Evolutionary conservation across 192 early-diverging fungal genomes (phyloP).

Genomic region (Podila verticillata): DNA sequence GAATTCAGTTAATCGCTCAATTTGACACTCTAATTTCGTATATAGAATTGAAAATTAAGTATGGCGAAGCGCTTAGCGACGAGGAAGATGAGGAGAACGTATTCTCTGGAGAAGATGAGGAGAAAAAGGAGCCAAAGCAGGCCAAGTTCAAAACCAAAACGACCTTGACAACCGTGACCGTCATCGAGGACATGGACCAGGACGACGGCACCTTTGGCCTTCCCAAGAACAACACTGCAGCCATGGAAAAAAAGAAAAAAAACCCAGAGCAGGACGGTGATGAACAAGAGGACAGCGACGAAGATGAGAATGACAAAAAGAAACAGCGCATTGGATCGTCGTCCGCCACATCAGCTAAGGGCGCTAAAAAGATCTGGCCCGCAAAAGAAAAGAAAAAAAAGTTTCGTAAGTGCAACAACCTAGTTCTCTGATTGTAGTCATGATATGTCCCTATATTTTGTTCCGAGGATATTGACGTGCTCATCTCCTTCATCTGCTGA

Average conservation of each 20-base stretch:
- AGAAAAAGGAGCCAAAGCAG: conserved; percentile 55
- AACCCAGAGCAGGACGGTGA: conserved; percentile 9
- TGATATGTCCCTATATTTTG: not conserved
- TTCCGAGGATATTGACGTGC: no score
- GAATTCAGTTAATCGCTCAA: not conserved
- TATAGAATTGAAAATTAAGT: conserved; percentile 49
- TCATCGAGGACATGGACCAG: conserved; percentile 74
- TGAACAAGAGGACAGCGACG: conserved; percentile 15
- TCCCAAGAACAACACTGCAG: conserved; percentile 27
- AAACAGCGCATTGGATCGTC: conserved; percentile 35
- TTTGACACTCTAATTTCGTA: not conserved
- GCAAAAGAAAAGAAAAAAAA: conserved; percentile 48
- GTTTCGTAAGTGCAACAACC: conserved; percentile 33
- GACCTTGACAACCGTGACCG: conserved; percentile 76
- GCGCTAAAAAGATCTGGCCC: conserved; percentile 18
- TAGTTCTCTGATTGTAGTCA: not conserved
- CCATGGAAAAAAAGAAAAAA: conserved; percentile 24
- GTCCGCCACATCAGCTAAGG: conserved; percentile 31
- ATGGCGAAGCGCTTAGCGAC: conserved; percentile 41
- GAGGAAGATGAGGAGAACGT: conserved; percentile 52
- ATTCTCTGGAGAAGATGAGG: conserved; percentile 45
- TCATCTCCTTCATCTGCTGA: no score
- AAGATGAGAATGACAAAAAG: conserved; percentile 25
- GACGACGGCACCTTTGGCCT: conserved; percentile 51
- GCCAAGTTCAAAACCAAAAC: conserved; percentile 63